Conservation (phyloP, 1,284 basidiomycete species). For the Cronartium ribicola region DNA sequence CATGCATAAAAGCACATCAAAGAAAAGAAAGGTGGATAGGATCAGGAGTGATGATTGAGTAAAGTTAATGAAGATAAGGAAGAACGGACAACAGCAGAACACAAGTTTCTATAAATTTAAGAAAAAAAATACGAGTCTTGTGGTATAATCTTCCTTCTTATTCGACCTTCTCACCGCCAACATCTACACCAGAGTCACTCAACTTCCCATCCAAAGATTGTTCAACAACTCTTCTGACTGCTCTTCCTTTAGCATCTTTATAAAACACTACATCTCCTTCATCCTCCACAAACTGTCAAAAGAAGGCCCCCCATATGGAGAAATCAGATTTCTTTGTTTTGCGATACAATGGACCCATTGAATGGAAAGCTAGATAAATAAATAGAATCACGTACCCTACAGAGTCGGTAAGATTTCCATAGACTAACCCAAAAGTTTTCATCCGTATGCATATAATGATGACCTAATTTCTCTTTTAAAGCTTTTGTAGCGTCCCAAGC, state of each 20-base stretch:
- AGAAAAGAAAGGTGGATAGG: too few species aligned
- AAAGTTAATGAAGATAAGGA: too few species aligned
- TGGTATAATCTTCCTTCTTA: neutral
- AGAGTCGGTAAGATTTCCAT: conserved; percentile 55
- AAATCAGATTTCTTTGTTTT: too few species aligned
- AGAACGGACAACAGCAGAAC: too few species aligned
- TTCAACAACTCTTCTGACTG: conserved; percentile 59
- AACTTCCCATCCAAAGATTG: conserved; percentile 52
- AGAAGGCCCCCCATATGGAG: too few species aligned
- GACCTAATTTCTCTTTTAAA: conserved; percentile 55
- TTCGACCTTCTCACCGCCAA: neutral
- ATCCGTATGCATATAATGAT: conserved; percentile 56
- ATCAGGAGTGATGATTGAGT: too few species aligned
- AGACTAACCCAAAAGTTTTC: conserved; percentile 58
- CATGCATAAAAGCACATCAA: too few species aligned
- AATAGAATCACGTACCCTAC: conserved; percentile 49
- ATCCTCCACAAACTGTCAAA: conserved; percentile 74
- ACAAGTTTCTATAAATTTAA: neutral
- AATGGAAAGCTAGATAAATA: neutral
- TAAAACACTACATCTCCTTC: conserved; percentile 84
- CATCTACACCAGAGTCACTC: conserved; percentile 46
- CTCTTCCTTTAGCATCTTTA: conserved; percentile 77
- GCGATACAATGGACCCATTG: too few species aligned
- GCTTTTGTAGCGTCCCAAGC: conserved; percentile 57
- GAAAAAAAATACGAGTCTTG: neutral